Base-by-base conservation (phyloP, 2,329 filamentous ascomycete genomes). In the Elsinoe batatas region DNA sequence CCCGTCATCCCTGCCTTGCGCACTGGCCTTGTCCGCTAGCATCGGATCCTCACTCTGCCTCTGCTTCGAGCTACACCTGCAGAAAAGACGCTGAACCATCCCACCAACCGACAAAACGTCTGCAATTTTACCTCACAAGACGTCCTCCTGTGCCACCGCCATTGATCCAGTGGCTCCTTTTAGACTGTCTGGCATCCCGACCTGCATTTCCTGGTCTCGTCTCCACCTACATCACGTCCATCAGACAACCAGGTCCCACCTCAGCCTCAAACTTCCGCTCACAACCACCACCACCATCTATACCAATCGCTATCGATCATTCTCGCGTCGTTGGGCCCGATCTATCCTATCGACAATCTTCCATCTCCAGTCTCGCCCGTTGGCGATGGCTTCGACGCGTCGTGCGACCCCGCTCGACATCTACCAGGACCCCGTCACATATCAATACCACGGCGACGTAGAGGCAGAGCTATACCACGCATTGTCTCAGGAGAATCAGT, bases 391-490 rank as follows among this genome's bases (percentile, higher is more conserved):
- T 68, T 73, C 76, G 69, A 79, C 78, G 76, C 78, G 77, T 76
- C 76, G 74, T 62, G 74, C 75, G 65, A 68, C 71, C 61, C 70
- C 74, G 63, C 69, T 83, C 69, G 76, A 82, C 64, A 79, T 81
- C 67, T 81, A 79, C 67, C 75, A 82, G 66, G 79, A 83, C 69
- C 71, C 75, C 57, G 69, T 61, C 42, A 67, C 70, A 62, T 68
- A 69, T 56, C 53, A 57, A 53, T 69, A 74, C 62, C 67, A 69
- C 61, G 26, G 17, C 53, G 69, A 75, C 59, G 73, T 79, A 59
- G 76, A 80, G 63, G 73, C 77, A 35, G 79, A 77, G 57, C 74
- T 79, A 51, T 71, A 80, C 35, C 70, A 72, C 61, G 64, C 72
- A 50, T 68, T 73, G 54, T 64, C 67, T 18, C 68, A 67, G 61